Conservation (phyloP, 2,329 filamentous ascomycete genomes). For the Curvularia verruculosa region DNA sequence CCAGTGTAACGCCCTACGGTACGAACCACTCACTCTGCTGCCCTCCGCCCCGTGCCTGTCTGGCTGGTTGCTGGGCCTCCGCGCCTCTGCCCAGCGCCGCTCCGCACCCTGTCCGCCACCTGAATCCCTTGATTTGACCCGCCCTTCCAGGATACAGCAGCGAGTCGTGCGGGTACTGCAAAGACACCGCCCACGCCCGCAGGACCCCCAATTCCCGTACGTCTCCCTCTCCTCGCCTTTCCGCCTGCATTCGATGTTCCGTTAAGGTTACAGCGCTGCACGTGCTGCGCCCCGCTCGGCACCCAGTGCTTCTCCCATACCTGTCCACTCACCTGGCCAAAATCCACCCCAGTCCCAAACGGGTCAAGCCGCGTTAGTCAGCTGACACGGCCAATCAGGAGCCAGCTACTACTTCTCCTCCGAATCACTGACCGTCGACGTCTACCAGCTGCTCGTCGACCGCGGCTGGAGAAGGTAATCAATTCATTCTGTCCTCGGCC, state of each 20-base stretch:
- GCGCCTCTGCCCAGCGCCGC: conserved; percentile 8
- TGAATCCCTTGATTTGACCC: conserved; percentile 30
- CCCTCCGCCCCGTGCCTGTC: conserved; percentile 44
- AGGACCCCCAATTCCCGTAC: conserved; percentile 57
- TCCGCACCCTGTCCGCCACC: conserved; percentile 15
- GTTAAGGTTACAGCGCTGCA: conserved; percentile 36
- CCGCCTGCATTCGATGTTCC: conserved; percentile 30
- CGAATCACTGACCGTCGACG: conserved; percentile 64
- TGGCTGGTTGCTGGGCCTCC: conserved; percentile 42
- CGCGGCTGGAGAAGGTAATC: conserved; percentile 81
- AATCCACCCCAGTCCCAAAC: conserved; percentile 1
- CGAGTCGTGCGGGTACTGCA: conserved; percentile 60
- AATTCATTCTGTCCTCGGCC: too few relatives aligned
- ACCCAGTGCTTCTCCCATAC: too few relatives aligned
- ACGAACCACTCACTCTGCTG: conserved; percentile 43
- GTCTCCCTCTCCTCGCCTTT: conserved; percentile 33
- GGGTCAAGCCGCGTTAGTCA: conserved; percentile 25
- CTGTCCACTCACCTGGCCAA: too few relatives aligned
- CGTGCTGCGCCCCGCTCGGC: conserved; percentile 26
- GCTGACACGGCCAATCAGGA: conserved; percentile 57
- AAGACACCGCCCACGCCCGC: conserved; percentile 54
- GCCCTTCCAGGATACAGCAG: conserved; percentile 53
- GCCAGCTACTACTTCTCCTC: conserved; percentile 74
- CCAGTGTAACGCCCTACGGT: conserved; percentile 51
- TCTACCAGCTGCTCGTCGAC: conserved; percentile 76